These are phyloP conservation scores for Erigeron canadensis DNA, from an alignment of 129 eudicot genomes.

Conservation along the genomic window DNA sequence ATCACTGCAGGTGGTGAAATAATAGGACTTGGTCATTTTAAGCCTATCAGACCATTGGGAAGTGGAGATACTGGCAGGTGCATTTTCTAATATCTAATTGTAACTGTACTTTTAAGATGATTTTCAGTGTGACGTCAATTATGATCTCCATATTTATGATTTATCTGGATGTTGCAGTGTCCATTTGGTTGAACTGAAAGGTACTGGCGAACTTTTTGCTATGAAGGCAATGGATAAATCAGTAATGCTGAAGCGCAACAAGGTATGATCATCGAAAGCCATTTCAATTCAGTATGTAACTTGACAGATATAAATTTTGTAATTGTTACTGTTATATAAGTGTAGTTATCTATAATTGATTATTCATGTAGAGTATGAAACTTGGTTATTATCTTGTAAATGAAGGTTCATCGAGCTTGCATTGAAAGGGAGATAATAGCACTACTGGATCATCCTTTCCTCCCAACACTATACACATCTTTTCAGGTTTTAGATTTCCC, in stretches of 20 bases:
- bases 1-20: conserved; percentile 64
- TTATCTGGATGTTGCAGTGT: conserved; percentile 60
- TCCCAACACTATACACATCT: conserved; percentile 85
- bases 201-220: conserved; percentile 81
- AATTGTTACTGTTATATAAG: background rate
- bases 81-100: background rate
- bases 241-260: conserved; percentile 87
- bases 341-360: background rate
- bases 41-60: conserved; percentile 91
- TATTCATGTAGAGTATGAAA: background rate
- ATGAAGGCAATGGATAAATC: conserved; percentile 99
- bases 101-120: conserved; percentile 1
- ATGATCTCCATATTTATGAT: background rate
- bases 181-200: conserved; percentile 93
- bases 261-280: conserved; percentile 45
- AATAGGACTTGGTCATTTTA: conserved; percentile 84
- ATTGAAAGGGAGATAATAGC: conserved; percentile 93
- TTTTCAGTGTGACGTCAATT: background rate
- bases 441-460: conserved; percentile 94
- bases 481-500: conserved; percentile 60
- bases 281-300: background rate
- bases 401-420: conserved; percentile 97
- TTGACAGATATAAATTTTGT: background rate
- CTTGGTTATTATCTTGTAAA: conserved; percentile 12
- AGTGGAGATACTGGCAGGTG: conserved; percentile 99